Conservation (phyloP, 768 basidiomycete species). For the Lactarius sp. region DNA sequence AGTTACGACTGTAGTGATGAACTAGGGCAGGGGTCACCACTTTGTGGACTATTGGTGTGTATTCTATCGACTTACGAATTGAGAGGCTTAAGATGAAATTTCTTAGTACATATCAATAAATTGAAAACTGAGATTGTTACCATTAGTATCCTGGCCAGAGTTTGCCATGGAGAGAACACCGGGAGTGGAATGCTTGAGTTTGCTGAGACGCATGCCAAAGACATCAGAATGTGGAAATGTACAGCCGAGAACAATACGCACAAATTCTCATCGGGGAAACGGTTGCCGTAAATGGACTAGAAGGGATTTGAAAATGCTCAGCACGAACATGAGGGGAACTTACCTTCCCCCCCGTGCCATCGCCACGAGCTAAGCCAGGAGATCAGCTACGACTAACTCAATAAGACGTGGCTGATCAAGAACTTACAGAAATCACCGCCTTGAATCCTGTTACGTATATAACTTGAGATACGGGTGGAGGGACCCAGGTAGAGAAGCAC, state of each 20-base stretch:
- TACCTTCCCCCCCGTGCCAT: conserved; percentile 90
- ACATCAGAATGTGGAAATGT: background rate
- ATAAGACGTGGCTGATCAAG: conserved; percentile 20
- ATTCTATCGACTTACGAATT: conserved; percentile 60
- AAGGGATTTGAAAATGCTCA: background rate
- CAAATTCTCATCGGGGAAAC: conserved; percentile 97
- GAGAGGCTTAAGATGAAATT: conserved; percentile 52
- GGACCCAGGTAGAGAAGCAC: conserved; percentile 13
- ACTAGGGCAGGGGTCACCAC: conserved; percentile 45
- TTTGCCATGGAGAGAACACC: conserved; percentile 95
- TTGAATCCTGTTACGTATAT: conserved; percentile 63
- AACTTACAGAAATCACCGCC: conserved; percentile 95
- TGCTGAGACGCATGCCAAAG: conserved; percentile 46
- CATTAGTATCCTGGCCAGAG: conserved; percentile 88
- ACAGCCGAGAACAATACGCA: conserved; percentile 34
- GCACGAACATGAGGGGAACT: conserved; percentile 14
- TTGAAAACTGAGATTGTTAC: conserved; percentile 36
- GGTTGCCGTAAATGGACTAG: conserved; percentile 85
- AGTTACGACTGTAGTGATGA: conserved; percentile 86
- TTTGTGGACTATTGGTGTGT: background rate
- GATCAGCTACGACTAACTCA: conserved; percentile 6
- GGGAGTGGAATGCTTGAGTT: conserved; percentile 88
- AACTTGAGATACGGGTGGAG: conserved; percentile 25
- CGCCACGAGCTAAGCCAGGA: conserved; percentile 55
- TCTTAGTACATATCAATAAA: conserved; percentile 17